Evolutionary conservation across 306 rosid genomes (phyloP).

Genomic region (Quercus glauca): DNA sequence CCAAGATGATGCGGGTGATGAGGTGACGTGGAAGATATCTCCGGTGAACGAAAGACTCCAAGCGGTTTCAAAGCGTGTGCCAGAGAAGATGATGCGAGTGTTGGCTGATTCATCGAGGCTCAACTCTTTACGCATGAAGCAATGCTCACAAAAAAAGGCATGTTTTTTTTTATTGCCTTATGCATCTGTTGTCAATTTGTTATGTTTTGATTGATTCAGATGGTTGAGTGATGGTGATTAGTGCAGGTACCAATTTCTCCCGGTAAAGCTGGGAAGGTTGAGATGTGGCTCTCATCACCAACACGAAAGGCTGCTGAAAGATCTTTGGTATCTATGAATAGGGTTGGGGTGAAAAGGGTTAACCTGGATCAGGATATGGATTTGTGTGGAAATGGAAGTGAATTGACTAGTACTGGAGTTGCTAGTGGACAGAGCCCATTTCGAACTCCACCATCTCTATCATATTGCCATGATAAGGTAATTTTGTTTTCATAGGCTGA

Average conservation of each 20-base stretch:
- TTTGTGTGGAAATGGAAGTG: conserved; percentile 15
- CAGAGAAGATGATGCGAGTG: conserved; percentile 58
- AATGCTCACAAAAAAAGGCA: conserved; percentile 61
- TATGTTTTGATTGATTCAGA: neutral
- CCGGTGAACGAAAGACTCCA: conserved; percentile 87
- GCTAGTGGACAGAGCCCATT: conserved; percentile 65
- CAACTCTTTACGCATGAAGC: conserved; percentile 43
- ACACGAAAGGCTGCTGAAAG: conserved; percentile 39
- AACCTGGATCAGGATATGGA: conserved; percentile 38
- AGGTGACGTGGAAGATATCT: conserved; percentile 91
- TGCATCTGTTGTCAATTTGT: conserved; percentile 1
- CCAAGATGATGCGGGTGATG: conserved; percentile 82
- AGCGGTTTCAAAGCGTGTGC: conserved; percentile 68
- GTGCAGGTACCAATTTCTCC: conserved; percentile 43
- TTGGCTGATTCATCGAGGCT: conserved; percentile 78
- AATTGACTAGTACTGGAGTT: conserved; percentile 29
- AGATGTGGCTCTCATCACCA: conserved; percentile 42
- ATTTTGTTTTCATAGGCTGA: conserved; percentile 16
- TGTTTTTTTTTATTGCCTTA: neutral
- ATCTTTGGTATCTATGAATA: conserved; percentile 40
- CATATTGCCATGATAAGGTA: conserved; percentile 72
- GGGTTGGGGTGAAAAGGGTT: conserved; percentile 49
- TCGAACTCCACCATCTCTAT: conserved; percentile 81
- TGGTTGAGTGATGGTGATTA: conserved; percentile 23
- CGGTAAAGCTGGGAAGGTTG: conserved; percentile 41